A percentile compares a stretch with the other conserved stretches of the same genome.
Conservation (phyloP, 371 early-diverging fungal species). For the Apophysomyces sp. region DNA sequence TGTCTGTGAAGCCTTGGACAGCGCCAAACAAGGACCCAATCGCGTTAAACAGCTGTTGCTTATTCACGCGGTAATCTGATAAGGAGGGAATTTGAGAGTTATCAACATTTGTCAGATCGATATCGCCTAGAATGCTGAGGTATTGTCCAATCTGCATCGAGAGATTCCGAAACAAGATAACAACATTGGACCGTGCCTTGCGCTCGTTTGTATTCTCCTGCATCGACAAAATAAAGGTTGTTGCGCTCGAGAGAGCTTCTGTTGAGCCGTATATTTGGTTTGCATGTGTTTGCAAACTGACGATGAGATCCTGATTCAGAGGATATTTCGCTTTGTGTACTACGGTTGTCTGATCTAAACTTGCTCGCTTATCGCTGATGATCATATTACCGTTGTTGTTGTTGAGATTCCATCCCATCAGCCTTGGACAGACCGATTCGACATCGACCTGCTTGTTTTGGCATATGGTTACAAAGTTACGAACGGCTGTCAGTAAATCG, state of each 20-base stretch:
- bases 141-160: conserved; percentile 38
- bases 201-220: background rate
- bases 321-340: conserved; percentile 35
- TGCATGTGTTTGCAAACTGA: conserved; percentile 45
- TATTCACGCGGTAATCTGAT: conserved; percentile 49
- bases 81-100: conserved; percentile 17
- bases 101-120: conserved; percentile 24
- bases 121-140: conserved; percentile 30
- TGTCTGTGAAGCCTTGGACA: conserved; percentile 59
- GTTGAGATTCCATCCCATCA: conserved; percentile 16
- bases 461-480: conserved; percentile 60
- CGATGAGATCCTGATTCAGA: conserved; percentile 45
- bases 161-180: conserved; percentile 36
- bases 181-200: conserved; percentile 25
- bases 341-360: conserved; percentile 5
- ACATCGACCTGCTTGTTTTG: conserved; percentile 38
- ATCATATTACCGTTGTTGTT: background rate
- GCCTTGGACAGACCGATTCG: conserved; percentile 26
- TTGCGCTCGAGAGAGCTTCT: conserved; percentile 37
- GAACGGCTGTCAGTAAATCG: conserved; percentile 76
- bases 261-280: conserved; percentile 47
- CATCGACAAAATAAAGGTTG: conserved; percentile 20
- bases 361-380: background rate
- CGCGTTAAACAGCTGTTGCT: conserved; percentile 61
- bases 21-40: conserved; percentile 67